phyloP scores from a whole-genome alignment of 1,284 basidiomycete species.

The Moesziomyces sp. region DNA sequence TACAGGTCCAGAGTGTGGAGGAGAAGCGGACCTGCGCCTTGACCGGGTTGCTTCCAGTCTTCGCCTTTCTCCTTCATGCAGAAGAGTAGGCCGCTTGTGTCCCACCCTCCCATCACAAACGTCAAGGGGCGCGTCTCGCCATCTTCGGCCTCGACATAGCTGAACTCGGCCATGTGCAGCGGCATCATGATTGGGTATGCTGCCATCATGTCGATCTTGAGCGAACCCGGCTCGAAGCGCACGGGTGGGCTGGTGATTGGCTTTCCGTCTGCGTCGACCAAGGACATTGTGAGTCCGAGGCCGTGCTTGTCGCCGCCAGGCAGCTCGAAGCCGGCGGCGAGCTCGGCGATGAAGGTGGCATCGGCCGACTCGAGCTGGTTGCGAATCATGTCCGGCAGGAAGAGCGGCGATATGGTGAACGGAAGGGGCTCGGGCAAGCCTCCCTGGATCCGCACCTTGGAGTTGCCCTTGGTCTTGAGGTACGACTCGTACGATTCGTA shows the following conservation, averaged over 20 bases:
- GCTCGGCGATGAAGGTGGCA: constrained; percentile 25
- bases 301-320: constrained; percentile 28
- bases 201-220: constrained; percentile 43
- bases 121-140: constrained; percentile 20
- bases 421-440: constrained; percentile 39
- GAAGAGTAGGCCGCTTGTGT: constrained; percentile 25
- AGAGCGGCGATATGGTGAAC: constrained; percentile 48
- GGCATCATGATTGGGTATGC: constrained; percentile 48
- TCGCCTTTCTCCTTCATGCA: constrained; percentile 36
- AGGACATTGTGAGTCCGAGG: constrained; percentile 13
- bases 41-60: constrained; percentile 31
- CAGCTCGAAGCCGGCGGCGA: constrained; percentile 22
- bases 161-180: constrained; percentile 37
- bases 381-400: constrained; percentile 36
- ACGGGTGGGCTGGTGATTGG: constrained; percentile 24
- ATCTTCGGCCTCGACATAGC: constrained; percentile 18
- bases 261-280: constrained; percentile 26
- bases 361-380: constrained; percentile 30
- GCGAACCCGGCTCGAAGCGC: constrained; percentile 33
- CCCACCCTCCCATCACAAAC: constrained; percentile 40
- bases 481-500: constrained; percentile 37
- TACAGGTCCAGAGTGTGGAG: constrained; percentile 29
- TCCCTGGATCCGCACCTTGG: constrained; percentile 29
- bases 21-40: constrained; percentile 8
- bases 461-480: constrained; percentile 7